Evolutionary conservation across 495 filamentous ascomycete species (phyloP).

Genomic region (Trichoderma reesei): DNA sequence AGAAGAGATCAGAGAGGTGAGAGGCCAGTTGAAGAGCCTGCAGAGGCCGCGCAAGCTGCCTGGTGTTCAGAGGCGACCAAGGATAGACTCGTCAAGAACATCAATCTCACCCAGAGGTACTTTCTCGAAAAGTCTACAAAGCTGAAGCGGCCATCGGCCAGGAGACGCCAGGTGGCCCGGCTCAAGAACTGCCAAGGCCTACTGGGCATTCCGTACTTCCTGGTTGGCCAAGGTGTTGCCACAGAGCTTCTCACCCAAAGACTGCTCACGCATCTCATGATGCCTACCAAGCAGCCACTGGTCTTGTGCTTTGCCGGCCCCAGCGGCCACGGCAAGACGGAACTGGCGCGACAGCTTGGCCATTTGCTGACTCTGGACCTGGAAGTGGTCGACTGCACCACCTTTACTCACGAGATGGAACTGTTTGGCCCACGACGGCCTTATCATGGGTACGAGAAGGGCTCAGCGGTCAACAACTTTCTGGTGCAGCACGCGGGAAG

Average conservation of each 20-base stretch:
- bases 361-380: slow-evolving; percentile 33
- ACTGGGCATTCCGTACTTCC: slow-evolving; percentile 33
- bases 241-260: slow-evolving; percentile 23
- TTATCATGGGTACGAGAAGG: slow-evolving; percentile 26
- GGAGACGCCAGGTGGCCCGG: slow-evolving; percentile 28
- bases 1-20: slow-evolving; percentile 14
- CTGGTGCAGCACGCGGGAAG: slow-evolving; percentile 31
- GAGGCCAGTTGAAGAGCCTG: slow-evolving; percentile 8
- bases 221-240: slow-evolving; percentile 37
- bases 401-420: slow-evolving; percentile 27
- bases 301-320: slow-evolving; percentile 39
- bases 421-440: slow-evolving; percentile 37
- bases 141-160: slow-evolving; percentile 16
- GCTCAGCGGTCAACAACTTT: slow-evolving; percentile 44
- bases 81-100: slow-evolving; percentile 20
- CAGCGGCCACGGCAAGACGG: slow-evolving; percentile 45
- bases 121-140: slow-evolving; percentile 27
- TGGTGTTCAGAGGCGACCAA: slow-evolving; percentile 18
- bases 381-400: slow-evolving; percentile 35
- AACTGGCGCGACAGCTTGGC: slow-evolving; percentile 35
- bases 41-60: slow-evolving; percentile 6
- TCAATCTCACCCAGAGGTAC: slow-evolving; percentile 40
- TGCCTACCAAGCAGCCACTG: slow-evolving; percentile 21
- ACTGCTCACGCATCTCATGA: slow-evolving; percentile 23
- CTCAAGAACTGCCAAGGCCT: slow-evolving; percentile 24